Base-by-base conservation (phyloP, 2,329 filamentous ascomycete species). In the Pseudomassariella vexata region DNA sequence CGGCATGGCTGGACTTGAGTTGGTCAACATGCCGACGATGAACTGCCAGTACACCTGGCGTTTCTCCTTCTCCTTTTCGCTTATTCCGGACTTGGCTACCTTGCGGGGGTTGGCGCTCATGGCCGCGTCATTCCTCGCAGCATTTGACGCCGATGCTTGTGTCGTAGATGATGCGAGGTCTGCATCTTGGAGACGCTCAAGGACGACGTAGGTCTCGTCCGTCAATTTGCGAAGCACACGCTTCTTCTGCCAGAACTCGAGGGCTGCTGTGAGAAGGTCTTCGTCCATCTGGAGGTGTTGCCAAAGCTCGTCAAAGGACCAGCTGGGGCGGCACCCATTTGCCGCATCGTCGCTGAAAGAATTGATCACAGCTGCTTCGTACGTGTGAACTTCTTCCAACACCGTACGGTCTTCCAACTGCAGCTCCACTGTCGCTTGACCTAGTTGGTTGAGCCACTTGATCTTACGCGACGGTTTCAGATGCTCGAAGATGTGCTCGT, bases 11-110 rank as follows among this genome's bases (percentile, higher is more conserved):
- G 73, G 77, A 12, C 82, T 82, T 47, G 87, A 83, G 57, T 95
- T 95, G 40, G 87, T 95, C 59, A 98, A 65, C 92, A 98, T 96
- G 31, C 86, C 87, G 35, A 88, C 68, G 37, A 98, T 88, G 55
- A 95, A 96, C 49, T 89, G 83, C 76, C 85, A 87, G 59, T 95
- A 95, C 23, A 95, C 73, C 25, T 62, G 59, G 20, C 69, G 66
- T 37, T 68, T 66, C 46, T 73, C 72, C 45, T 70, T 66, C 50
- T 79, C 76, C 53, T 85, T 82, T 42, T 76, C 70, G 15, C 82
- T 72, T 19, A 84, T 65, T 61, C 60, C 9, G 55, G 53, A 46
- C 36, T 55, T 62, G 38, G 65, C 59, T n/a, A n/a, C n/a, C 44
- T 78, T 71, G 5, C 66, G 71, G 16, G 66, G 65, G 15, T 63